These are phyloP conservation scores for Penicillium hesseltinei DNA, from an alignment of 2,329 filamentous ascomycete genomes.

Conservation along the genomic window DNA sequence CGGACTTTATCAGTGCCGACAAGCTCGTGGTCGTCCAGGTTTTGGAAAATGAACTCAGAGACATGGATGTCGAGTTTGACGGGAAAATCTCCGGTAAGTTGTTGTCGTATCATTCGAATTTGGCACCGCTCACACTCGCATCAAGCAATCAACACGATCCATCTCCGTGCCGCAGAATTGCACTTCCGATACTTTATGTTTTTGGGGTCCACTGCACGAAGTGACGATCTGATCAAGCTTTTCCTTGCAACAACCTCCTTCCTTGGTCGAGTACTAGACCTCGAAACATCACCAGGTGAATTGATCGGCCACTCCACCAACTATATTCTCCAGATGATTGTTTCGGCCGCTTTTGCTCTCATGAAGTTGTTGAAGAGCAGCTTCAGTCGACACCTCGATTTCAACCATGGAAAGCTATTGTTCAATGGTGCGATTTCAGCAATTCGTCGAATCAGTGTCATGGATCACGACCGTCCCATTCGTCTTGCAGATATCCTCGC, in stretches of 20 bases:
- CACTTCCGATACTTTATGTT: constrained; percentile 49
- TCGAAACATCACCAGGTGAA: constrained; percentile 45
- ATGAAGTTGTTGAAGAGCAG: constrained; percentile 64
- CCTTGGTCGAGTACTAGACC: constrained; percentile 45
- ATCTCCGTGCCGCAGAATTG: constrained; percentile 46
- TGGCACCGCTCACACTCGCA: neutral
- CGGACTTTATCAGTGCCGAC: constrained; percentile 46
- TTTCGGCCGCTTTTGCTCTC: constrained; percentile 62
- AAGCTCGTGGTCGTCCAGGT: constrained; percentile 46
- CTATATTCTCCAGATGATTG: constrained; percentile 65
- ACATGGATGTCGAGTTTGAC: constrained; percentile 54
- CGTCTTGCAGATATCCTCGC: constrained; percentile 63
- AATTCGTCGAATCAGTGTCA: constrained; percentile 59
- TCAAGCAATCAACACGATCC: constrained; percentile 47
- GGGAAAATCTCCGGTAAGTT: constrained; percentile 35
- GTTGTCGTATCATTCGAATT: neutral
- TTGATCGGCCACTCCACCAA: constrained; percentile 55
- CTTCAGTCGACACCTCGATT: constrained; percentile 56
- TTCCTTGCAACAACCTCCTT: constrained; percentile 47
- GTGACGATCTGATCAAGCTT: constrained; percentile 45
- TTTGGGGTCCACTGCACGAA: constrained; percentile 44
- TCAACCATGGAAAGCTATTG: constrained; percentile 53
- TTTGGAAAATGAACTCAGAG: constrained; percentile 45
- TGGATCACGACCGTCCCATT: constrained; percentile 61
- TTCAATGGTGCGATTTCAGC: constrained; percentile 59